Evolutionary conservation across 1,139 yeast genomes (phyloP).

Genomic region (Saccharomycopsis hybrid): DNA sequence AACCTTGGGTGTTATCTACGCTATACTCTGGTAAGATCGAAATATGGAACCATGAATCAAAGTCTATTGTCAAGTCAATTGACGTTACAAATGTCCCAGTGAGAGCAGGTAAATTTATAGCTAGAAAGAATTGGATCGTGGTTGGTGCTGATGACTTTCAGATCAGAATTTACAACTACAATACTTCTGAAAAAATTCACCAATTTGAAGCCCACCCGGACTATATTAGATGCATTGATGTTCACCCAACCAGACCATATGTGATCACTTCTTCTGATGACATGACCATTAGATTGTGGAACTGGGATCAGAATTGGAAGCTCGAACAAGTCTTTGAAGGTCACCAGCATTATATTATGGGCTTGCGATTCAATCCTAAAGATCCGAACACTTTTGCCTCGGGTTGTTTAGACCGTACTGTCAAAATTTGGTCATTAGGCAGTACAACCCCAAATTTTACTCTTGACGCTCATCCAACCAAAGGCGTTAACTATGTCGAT

Average conservation of each 20-base stretch:
- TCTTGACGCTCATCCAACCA: constrained; percentile 80
- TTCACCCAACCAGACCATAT: constrained; percentile 89
- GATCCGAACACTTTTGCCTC: constrained; percentile 97
- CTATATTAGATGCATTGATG: constrained; percentile 86
- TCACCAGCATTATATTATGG: constrained; percentile 93
- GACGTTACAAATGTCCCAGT: constrained; percentile 95
- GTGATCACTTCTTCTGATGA: constrained; percentile 90
- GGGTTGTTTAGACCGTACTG: constrained; percentile 92
- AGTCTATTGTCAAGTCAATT: constrained; percentile 55
- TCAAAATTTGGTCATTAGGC: constrained; percentile 94
- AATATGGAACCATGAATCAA: constrained; percentile 90
- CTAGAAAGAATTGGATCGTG: constrained; percentile 95
- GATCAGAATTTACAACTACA: constrained; percentile 86
- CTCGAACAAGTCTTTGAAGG: constrained; percentile 90
- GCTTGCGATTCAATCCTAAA: constrained; percentile 91
- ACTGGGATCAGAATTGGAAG: constrained; percentile 93
- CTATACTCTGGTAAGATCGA: constrained; percentile 81
- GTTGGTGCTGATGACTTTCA: constrained; percentile 96
- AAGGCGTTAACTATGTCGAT: constrained; percentile 93
- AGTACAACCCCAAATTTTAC: constrained; percentile 89
- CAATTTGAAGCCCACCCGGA: constrained; percentile 99
- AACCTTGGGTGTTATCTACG: constrained; percentile 92
- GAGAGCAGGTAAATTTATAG: constrained; percentile 90
- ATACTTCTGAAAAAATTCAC: constrained; percentile 87
- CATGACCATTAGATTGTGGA: constrained; percentile 87